A percentile compares a stretch with the other conserved stretches of the same genome.
Evolutionary conservation across 768 basidiomycete genomes (phyloP).

Genomic region (button mushroom (Agaricus bisporus)): DNA sequence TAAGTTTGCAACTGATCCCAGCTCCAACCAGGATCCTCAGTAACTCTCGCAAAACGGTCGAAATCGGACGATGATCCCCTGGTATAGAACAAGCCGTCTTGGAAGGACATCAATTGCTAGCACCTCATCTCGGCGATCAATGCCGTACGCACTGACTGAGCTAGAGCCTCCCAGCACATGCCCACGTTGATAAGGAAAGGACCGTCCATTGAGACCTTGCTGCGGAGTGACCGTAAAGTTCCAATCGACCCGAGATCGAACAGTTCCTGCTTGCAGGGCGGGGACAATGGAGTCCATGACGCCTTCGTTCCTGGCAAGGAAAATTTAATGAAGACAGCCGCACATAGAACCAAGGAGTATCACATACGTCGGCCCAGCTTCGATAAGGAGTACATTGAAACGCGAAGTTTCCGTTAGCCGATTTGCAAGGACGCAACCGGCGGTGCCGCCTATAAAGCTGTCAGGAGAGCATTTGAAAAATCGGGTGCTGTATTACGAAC

Average conservation of each 20-base stretch:
- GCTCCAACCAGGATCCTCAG: conserved; percentile 27
- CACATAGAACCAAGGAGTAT: neutral
- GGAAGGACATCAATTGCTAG: neutral
- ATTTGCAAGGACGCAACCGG: conserved; percentile 24
- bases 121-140: conserved; percentile 10
- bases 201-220: conserved; percentile 18
- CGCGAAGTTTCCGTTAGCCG: conserved; percentile 18
- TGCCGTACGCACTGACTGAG: conserved; percentile 21
- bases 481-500: neutral
- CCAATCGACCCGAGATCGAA: conserved; percentile 18
- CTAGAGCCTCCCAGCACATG: conserved; percentile 26
- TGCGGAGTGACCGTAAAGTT: conserved; percentile 26
- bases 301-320: conserved; percentile 15
- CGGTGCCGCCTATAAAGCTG: conserved; percentile 18
- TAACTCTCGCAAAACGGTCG: conserved; percentile 20
- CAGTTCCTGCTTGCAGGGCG: conserved; percentile 1
- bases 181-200: conserved; percentile 22
- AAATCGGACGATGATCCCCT: conserved; percentile 13
- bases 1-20: conserved; percentile 25
- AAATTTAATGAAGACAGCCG: neutral
- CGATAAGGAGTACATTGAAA: conserved; percentile 12
- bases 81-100: conserved; percentile 20
- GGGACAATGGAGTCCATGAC: conserved; percentile 16
- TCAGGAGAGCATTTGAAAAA: neutral
- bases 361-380: conserved; percentile 13